These are phyloP conservation scores for Kodamaea jinghongensis DNA, from an alignment of 805 yeast species.

Conservation along the genomic window DNA sequence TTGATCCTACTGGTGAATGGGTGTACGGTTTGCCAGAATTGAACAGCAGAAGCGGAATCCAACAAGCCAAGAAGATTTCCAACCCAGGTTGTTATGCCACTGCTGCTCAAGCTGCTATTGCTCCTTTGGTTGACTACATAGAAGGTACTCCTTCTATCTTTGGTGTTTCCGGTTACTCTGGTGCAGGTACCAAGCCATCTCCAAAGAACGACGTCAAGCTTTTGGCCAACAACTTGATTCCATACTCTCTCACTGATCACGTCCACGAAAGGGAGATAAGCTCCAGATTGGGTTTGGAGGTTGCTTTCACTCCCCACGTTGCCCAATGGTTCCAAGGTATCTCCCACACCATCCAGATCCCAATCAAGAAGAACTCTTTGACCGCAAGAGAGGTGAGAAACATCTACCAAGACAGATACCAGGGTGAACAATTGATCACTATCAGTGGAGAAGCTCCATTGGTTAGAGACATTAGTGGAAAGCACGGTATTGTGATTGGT, in stretches of 20 bases:
- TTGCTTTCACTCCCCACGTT: conserved; percentile 95
- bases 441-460: conserved; percentile 91
- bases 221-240: conserved; percentile 80
- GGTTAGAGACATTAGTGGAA: conserved; percentile 87
- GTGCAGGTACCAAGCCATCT: conserved; percentile 98
- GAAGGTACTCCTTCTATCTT: conserved; percentile 79
- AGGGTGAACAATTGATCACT: conserved; percentile 79
- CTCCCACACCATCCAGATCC: conserved; percentile 86
- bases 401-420: conserved; percentile 83
- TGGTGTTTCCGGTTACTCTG: conserved; percentile 98
- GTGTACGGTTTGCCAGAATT: conserved; percentile 94
- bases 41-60: conserved; percentile 62
- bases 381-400: conserved; percentile 81
- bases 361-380: conserved; percentile 63
- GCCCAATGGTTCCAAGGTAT: conserved; percentile 99
- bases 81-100: conserved; percentile 99
- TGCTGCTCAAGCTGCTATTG: conserved; percentile 85
- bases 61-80: conserved; percentile 74
- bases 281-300: conserved; percentile 66
- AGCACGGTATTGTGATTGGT: conserved; percentile 93
- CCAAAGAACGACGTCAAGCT: conserved; percentile 85
- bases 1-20: conserved; percentile 88
- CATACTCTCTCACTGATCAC: conserved; percentile 94
- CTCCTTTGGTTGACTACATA: conserved; percentile 73
- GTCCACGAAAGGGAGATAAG: conserved; percentile 95